Evolutionary conservation across 2,329 filamentous ascomycete genomes (phyloP).

Genomic region (Hypomyces rosellus): DNA sequence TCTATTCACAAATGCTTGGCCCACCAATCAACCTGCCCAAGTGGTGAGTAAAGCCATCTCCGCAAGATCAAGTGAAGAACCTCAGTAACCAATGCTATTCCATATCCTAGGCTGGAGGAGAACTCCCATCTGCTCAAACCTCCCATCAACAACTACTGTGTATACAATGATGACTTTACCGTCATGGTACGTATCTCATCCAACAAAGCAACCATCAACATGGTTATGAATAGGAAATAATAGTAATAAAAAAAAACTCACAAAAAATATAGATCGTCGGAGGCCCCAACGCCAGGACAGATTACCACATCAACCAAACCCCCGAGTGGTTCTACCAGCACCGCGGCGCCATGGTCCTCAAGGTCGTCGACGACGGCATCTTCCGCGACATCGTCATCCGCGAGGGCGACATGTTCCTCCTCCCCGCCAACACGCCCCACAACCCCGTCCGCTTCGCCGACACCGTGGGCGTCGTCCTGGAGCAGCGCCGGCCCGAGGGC

Average conservation of each 20-base stretch:
- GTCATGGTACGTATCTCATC: conserved; percentile 57
- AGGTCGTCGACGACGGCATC: conserved; percentile 66
- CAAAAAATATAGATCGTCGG: conserved; percentile 67
- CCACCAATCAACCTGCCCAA: conserved; percentile 51
- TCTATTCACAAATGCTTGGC: conserved; percentile 35
- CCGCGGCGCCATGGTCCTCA: conserved; percentile 87
- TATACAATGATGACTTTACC: conserved; percentile 78
- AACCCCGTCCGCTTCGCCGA: conserved; percentile 90
- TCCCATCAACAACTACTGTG: conserved; percentile 95
- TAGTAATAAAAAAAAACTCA: not conserved
- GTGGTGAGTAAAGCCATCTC: too few relatives aligned
- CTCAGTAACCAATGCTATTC: not conserved
- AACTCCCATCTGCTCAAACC: conserved; percentile 91
- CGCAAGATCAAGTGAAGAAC: too few relatives aligned
- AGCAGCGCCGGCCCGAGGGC: conserved; percentile 68
- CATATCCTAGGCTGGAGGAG: conserved; percentile 64
- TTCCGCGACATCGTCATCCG: conserved; percentile 85
- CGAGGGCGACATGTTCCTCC: conserved; percentile 89
- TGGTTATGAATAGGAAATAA: too few relatives aligned
- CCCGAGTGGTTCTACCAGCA: conserved; percentile 99
- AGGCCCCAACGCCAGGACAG: conserved; percentile 89
- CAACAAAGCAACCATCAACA: too few relatives aligned
- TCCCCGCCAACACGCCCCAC: conserved; percentile 92
- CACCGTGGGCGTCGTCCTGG: conserved; percentile 89
- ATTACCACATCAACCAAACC: conserved; percentile 97